A percentile compares a stretch with the other conserved stretches of the same genome.
These are phyloP conservation scores for Coemansia sp. DNA, from an alignment of 192 early-diverging fungal species.

Conservation along the genomic window DNA sequence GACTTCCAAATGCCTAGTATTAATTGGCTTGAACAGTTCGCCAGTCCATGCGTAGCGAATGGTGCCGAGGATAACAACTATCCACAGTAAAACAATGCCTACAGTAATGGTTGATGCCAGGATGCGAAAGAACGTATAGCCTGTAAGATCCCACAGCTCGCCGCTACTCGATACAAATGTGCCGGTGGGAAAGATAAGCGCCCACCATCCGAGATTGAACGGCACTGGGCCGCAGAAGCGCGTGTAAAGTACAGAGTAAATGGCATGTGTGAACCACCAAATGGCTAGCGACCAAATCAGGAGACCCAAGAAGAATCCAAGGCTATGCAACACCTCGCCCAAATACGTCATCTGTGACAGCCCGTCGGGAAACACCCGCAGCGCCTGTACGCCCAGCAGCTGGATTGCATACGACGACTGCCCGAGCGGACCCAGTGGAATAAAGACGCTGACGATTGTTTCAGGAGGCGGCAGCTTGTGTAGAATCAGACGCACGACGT, in stretches of 20 bases:
- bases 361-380: constrained; percentile 27
- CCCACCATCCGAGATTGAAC: constrained; percentile 62
- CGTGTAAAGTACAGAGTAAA: constrained; percentile 36
- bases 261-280: constrained; percentile 52
- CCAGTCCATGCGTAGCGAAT: constrained; percentile 47
- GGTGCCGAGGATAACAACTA: constrained; percentile 25
- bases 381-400: constrained; percentile 42
- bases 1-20: constrained; percentile 23
- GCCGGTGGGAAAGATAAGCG: constrained; percentile 58
- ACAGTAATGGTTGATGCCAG: constrained; percentile 40
- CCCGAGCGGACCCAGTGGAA: constrained; percentile 57
- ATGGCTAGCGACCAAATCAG: constrained; percentile 50
- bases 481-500: constrained; percentile 50
- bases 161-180: constrained; percentile 36
- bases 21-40: constrained; percentile 42
- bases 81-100: constrained; percentile 33
- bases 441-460: constrained; percentile 51
- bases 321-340: constrained; percentile 28
- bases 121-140: constrained; percentile 37
- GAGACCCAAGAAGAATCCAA: constrained; percentile 37
- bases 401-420: constrained; percentile 55
- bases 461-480: constrained; percentile 56
- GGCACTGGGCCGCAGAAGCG: constrained; percentile 31
- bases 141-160: constrained; percentile 19
- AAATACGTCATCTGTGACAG: constrained; percentile 29